Percentiles rank a stretch among this genome's conserved stretches.
Evolutionary conservation across 2,329 filamentous ascomycete genomes (phyloP).

Genomic region (Penicillium rolfsii): DNA sequence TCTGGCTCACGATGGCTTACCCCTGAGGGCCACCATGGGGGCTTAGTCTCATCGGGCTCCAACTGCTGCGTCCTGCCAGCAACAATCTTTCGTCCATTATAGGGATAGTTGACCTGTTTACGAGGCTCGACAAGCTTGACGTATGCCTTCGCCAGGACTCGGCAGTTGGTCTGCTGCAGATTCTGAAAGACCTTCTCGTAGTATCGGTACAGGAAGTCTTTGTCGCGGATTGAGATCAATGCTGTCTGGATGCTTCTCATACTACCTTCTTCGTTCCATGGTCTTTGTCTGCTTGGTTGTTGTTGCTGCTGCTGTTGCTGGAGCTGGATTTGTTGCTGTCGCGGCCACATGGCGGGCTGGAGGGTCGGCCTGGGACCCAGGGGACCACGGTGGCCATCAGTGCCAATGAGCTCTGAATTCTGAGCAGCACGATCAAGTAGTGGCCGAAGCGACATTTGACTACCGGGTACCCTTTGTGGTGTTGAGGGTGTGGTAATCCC

Average conservation of each 20-base stretch:
- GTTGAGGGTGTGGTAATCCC: conserved; percentile 5
- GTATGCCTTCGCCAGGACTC: conserved; percentile 41
- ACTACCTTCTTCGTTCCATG: conserved; percentile 20
- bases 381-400: conserved; percentile 7
- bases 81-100: conserved; percentile 42
- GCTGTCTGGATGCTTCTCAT: conserved; percentile 31
- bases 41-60: conserved; percentile 40
- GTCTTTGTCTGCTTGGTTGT: conserved; percentile 8
- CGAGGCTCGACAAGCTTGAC: conserved; percentile 43
- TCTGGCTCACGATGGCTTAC: conserved; percentile 42
- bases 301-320: not conserved
- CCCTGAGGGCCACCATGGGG: conserved; percentile 40
- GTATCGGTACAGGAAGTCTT: conserved; percentile 32
- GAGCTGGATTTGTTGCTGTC: conserved; percentile 4
- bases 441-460: conserved; percentile 6
- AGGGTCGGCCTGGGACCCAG: not conserved
- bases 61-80: conserved; percentile 36
- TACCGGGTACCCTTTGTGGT: conserved; percentile 1
- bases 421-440: conserved; percentile 9
- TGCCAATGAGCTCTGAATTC: not conserved
- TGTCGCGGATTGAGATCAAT: conserved; percentile 32
- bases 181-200: conserved; percentile 41
- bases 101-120: conserved; percentile 43
- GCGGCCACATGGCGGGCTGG: conserved; percentile 20
- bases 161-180: conserved; percentile 42